phyloP scores from a whole-genome alignment of 495 filamentous ascomycete genomes.

The Massariosphaeria phaeospora region DNA sequence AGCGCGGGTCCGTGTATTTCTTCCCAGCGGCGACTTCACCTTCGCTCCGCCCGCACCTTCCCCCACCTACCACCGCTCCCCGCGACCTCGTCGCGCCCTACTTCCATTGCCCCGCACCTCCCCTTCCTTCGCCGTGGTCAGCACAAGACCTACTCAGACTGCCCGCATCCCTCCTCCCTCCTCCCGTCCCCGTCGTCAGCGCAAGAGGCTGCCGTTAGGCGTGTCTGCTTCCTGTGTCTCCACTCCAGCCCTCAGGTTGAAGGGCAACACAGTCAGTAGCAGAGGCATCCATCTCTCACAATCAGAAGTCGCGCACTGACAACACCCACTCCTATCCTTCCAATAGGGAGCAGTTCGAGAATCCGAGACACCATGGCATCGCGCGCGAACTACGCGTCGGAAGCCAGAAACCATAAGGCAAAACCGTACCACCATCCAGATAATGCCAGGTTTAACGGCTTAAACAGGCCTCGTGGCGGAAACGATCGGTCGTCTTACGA shows the following conservation, averaged over 20 bases:
- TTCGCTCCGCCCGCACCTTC: too few relatives aligned
- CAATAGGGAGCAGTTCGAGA: not conserved
- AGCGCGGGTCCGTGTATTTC: too few relatives aligned
- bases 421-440: not conserved
- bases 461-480: slow-evolving; percentile 1
- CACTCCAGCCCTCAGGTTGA: slow-evolving; percentile 1
- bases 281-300: slow-evolving; percentile 1
- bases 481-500: not conserved
- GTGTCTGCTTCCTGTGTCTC: not conserved
- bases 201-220: too few relatives aligned
- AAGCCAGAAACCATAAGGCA: slow-evolving; percentile 14
- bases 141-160: not conserved
- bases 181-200: slow-evolving; percentile 7
- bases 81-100: not conserved
- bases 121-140: not conserved
- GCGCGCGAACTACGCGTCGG: slow-evolving; percentile 13
- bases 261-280: slow-evolving; percentile 26
- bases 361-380: slow-evolving; percentile 4
- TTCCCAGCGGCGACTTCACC: too few relatives aligned
- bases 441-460: slow-evolving; percentile 12
- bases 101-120: not conserved
- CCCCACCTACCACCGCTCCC: too few relatives aligned
- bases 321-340: not conserved
- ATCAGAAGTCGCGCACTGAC: slow-evolving; percentile 8
- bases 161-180: slow-evolving; percentile 5